Evolutionary conservation across 345 rosid genomes (phyloP).

Genomic region (Hirschfeldia incana): DNA sequence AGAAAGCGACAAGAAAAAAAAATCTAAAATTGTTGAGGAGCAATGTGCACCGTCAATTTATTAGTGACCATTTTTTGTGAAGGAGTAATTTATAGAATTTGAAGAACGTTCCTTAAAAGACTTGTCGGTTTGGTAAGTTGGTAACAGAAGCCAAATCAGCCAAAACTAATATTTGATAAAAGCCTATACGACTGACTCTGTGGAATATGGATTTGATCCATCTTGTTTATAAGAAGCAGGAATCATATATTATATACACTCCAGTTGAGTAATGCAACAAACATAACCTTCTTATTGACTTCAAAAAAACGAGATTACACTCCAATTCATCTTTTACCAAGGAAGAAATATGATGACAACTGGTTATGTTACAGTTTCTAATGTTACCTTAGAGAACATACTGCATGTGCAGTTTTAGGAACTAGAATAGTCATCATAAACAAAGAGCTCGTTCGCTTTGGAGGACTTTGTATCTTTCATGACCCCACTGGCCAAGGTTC

Average conservation of each 20-base stretch:
- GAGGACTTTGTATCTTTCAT: constrained; percentile 38
- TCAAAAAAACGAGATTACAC: constrained; percentile 2
- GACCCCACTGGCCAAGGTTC: too few species aligned
- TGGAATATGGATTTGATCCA: background rate
- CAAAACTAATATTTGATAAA: too few species aligned
- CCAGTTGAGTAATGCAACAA: background rate
- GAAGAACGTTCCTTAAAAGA: too few species aligned
- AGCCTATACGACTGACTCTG: background rate
- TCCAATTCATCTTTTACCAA: background rate
- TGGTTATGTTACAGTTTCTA: constrained; percentile 14
- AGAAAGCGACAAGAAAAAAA: constrained; percentile 16
- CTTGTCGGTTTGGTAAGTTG: too few species aligned
- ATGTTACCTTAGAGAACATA: too few species aligned
- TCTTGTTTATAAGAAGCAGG: background rate
- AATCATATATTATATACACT: background rate
- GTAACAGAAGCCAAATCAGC: too few species aligned
- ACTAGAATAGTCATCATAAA: background rate
- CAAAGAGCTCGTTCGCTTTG: constrained; percentile 14
- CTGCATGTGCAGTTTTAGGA: constrained; percentile 2
- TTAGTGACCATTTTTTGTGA: background rate
- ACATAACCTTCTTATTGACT: background rate
- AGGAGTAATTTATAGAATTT: too few species aligned
- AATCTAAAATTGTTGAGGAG: background rate
- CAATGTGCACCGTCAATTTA: constrained; percentile 19
- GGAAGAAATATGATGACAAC: background rate